Percentiles rank a stretch among this genome's conserved stretches.
phyloP scores from a whole-genome alignment of 192 early-diverging fungal genomes.

The Umbelopsis vinacea region DNA sequence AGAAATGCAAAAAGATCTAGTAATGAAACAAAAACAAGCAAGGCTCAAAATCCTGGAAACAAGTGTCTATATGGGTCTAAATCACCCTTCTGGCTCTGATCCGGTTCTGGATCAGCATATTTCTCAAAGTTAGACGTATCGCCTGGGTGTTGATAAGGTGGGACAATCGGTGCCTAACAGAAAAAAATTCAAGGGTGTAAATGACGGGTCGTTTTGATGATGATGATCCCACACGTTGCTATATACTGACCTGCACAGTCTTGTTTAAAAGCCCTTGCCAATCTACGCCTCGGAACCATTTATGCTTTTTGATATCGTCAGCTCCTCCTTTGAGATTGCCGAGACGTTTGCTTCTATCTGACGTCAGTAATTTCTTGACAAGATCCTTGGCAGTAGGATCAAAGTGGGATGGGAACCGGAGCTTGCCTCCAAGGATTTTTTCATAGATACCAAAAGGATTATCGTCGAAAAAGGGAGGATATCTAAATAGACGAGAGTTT shows the following conservation, averaged over 20 bases:
- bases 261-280: constrained; percentile 63
- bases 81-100: constrained; percentile 51
- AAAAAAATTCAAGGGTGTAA: constrained; percentile 64
- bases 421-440: constrained; percentile 80
- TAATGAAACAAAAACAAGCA: background rate
- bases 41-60: constrained; percentile 59
- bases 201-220: constrained; percentile 65
- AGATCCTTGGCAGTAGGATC: constrained; percentile 71
- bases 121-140: constrained; percentile 47
- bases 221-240: constrained; percentile 56
- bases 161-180: constrained; percentile 69
- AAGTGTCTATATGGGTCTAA: constrained; percentile 68
- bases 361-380: constrained; percentile 73
- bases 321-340: constrained; percentile 82
- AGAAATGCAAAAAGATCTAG: background rate
- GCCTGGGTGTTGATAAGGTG: constrained; percentile 31
- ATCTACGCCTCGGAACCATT: constrained; percentile 81
- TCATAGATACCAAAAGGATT: constrained; percentile 88
- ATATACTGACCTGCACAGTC: constrained; percentile 38
- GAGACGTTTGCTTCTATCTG: constrained; percentile 80
- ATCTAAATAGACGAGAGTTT: background rate
- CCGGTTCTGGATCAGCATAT: constrained; percentile 53
- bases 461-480: constrained; percentile 89
- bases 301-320: constrained; percentile 80
- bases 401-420: constrained; percentile 78